A percentile compares a stretch with the other conserved stretches of the same genome.
phyloP scores from a whole-genome alignment of 2,329 filamentous ascomycete genomes.

The Corinectria fuckeliana region DNA sequence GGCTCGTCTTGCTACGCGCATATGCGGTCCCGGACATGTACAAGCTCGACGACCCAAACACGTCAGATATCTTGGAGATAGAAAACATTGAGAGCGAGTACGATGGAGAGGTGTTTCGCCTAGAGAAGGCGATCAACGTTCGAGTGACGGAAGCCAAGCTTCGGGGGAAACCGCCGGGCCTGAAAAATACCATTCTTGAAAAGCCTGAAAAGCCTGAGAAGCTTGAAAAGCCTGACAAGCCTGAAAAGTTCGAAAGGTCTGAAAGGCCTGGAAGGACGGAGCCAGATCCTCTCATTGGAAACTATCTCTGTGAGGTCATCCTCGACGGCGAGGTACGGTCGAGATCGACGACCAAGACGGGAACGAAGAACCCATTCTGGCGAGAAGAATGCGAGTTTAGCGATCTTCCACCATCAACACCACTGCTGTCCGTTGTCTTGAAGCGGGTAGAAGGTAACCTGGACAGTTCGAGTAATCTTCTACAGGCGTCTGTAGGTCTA shows the following conservation, averaged over 20 bases:
- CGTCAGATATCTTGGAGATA: constrained; percentile 52
- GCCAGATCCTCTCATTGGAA: constrained; percentile 61
- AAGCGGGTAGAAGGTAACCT: constrained; percentile 66
- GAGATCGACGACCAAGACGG: constrained; percentile 73
- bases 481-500: constrained; percentile 37
- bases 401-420: constrained; percentile 73
- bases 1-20: constrained; percentile 90
- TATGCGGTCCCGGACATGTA: constrained; percentile 94
- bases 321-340: constrained; percentile 81
- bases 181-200: constrained; percentile 33
- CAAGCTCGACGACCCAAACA: constrained; percentile 59
- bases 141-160: constrained; percentile 69
- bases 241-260: too few relatives aligned
- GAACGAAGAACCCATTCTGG: constrained; percentile 81
- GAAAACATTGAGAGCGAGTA: constrained; percentile 48
- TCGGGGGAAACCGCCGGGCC: constrained; percentile 44
- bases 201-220: constrained; percentile 17
- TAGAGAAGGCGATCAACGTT: constrained; percentile 66
- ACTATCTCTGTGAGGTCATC: constrained; percentile 81
- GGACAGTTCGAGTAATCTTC: constrained; percentile 50
- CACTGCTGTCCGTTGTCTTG: constrained; percentile 72
- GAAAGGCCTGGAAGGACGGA: constrained; percentile 29
- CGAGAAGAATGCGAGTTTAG: constrained; percentile 79
- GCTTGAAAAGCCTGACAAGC: constrained; percentile 27
- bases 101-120: constrained; percentile 61